Conservation (phyloP, 2,329 filamentous ascomycete species). For the Fusarium brachygibbosum region DNA sequence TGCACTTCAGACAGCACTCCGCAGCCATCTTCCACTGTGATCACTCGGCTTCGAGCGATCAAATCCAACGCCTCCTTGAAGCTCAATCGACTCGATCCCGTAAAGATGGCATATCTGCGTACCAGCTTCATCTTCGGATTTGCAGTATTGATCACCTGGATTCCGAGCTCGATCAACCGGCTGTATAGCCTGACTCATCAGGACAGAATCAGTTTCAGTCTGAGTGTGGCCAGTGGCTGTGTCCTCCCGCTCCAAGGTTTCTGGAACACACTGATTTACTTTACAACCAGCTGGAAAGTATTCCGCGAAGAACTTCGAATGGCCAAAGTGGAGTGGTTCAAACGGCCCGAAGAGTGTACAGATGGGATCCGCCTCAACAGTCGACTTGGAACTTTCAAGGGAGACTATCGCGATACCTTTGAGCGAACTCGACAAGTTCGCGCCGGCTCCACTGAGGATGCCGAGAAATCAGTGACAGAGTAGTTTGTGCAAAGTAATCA, state of each 20-base stretch:
- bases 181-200: slow-evolving; percentile 73
- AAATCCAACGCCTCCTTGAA: slow-evolving; percentile 52
- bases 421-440: slow-evolving; percentile 35
- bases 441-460: slow-evolving; percentile 1
- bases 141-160: slow-evolving; percentile 71
- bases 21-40: slow-evolving; percentile 24
- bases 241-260: slow-evolving; percentile 83
- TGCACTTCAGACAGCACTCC: slow-evolving; percentile 48
- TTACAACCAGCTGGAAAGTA: slow-evolving; percentile 70
- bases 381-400: slow-evolving; percentile 41
- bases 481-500: not conserved
- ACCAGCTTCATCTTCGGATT: slow-evolving; percentile 73
- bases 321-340: slow-evolving; percentile 28
- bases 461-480: slow-evolving; percentile 2
- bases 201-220: slow-evolving; percentile 67
- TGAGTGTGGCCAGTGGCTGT: slow-evolving; percentile 77
- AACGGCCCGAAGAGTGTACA: slow-evolving; percentile 14
- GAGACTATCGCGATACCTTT: slow-evolving; percentile 42
- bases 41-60: slow-evolving; percentile 44
- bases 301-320: slow-evolving; percentile 48
- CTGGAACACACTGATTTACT: slow-evolving; percentile 84
- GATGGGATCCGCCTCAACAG: slow-evolving; percentile 48
- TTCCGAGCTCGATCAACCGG: slow-evolving; percentile 78
- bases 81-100: slow-evolving; percentile 61
- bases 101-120: slow-evolving; percentile 71